Base-by-base conservation (phyloP, 2,329 filamentous ascomycete genomes). In the Cordyceps tenuipes region DNA sequence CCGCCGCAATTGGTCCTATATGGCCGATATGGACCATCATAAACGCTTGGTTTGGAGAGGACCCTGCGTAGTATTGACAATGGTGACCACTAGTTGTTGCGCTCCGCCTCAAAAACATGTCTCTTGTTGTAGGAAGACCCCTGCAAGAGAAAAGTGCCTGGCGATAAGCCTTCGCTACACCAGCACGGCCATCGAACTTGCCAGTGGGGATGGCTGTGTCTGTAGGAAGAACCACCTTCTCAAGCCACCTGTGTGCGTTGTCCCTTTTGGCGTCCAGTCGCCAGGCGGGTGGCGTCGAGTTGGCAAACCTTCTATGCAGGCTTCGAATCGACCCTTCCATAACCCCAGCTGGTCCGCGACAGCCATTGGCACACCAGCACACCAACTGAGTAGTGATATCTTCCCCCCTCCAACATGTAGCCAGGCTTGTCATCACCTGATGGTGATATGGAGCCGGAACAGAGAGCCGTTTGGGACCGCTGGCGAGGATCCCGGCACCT, bases 261-360 rank as follows among this genome's bases (percentile, higher is more conserved):
- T 21, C 41, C 46, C 46, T 57, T 50, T 57, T n/a, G 44, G 43
- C 29, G 46, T 43, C 23, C 13, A 15, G 12, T 26, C 23, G 23
- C 23, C 23, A 23, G 6, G 15, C 26, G 9, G 47, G 47, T 58
- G 55, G 55, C 55, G 55, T 31, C 34, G 23, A 58, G 44, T 13
- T n/a, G n/a, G 19, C 13, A 60, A 60, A 60, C 34, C 58, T 60
- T 60, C 58, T 44, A 60, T 60, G 44, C 44, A 60, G 31, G 51
- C 50, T 60, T 60, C 58, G 17, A 60, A 15, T n/a, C 43, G 46
- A 21, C 36, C 50, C 39, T 29, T 39, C 19, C 41, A 26, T 29
- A 29, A 29, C 23, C 47, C 56, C 21, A 39, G 41, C n/a, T n/a
- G 31, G 48, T 17, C 23, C 36, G 10, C 39, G 23, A 55, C 39